These are phyloP conservation scores for Coelastrella sp. DNA, from an alignment of 139 green algal species.

Conservation along the genomic window DNA sequence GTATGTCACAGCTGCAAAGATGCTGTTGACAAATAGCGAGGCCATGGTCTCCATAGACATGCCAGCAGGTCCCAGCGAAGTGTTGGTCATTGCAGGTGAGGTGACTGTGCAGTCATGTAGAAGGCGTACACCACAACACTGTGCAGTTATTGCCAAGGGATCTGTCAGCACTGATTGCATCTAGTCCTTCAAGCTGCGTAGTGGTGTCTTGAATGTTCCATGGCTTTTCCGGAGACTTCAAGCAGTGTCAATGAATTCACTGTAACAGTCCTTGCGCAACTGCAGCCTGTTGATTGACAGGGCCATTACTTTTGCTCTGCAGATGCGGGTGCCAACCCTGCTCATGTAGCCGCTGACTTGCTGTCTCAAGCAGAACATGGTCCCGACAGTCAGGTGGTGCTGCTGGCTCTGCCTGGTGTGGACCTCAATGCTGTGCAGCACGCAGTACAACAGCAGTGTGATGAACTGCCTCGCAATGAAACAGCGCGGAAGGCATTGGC, in stretches of 20 bases:
- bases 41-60: slow-evolving; percentile 99
- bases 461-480: slow-evolving; percentile 86
- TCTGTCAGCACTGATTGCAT: too few relatives aligned
- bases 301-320: too few relatives aligned
- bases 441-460: slow-evolving; percentile 88
- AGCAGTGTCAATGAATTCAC: too few relatives aligned
- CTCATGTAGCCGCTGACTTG: slow-evolving; percentile 94
- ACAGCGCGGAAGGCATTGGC: slow-evolving; percentile 87
- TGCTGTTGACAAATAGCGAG: slow-evolving; percentile 92
- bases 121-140: too few relatives aligned
- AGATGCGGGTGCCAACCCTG: slow-evolving; percentile 80
- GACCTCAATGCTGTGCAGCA: slow-evolving; percentile 83
- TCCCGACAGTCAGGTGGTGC: slow-evolving; percentile 91
- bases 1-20: slow-evolving; percentile 94
- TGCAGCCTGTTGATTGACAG: too few relatives aligned
- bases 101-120: not conserved
- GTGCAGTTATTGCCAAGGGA: too few relatives aligned
- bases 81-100: slow-evolving; percentile 83
- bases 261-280: too few relatives aligned
- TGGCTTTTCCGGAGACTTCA: too few relatives aligned
- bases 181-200: too few relatives aligned
- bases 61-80: slow-evolving; percentile 91
- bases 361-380: slow-evolving; percentile 98
- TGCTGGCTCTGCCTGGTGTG: slow-evolving; percentile 91
- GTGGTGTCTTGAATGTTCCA: too few relatives aligned